These are phyloP conservation scores for Nigrospora sphaerica DNA, from an alignment of 2,329 filamentous ascomycete species.

Conservation along the genomic window DNA sequence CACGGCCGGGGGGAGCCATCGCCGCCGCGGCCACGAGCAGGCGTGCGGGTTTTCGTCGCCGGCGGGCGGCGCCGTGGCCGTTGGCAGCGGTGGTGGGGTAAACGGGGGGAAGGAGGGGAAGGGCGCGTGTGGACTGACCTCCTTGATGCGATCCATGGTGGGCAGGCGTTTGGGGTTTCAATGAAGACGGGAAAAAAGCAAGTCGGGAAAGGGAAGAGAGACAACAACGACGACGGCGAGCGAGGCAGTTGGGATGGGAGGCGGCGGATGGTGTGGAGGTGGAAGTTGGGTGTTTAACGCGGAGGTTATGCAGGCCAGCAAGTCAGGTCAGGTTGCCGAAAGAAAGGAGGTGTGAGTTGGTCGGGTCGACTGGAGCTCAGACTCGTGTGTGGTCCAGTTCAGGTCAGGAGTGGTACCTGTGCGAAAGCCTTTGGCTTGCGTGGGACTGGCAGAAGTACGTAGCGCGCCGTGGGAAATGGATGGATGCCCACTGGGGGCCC, in stretches of 20 bases:
- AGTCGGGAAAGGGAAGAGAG: slow-evolving; percentile 19
- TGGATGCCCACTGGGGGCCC: background rate
- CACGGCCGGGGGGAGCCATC: no score
- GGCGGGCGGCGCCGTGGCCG: slow-evolving; percentile 4
- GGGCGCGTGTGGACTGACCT: slow-evolving; percentile 50
- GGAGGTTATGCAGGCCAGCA: no score
- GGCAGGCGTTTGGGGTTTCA: slow-evolving; percentile 13
- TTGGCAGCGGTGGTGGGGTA: slow-evolving; percentile 23
- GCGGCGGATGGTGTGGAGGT: slow-evolving; percentile 17
- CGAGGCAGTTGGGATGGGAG: slow-evolving; percentile 10
- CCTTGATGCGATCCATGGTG: slow-evolving; percentile 84
- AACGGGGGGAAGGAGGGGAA: slow-evolving; percentile 12
- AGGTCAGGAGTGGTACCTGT: no score
- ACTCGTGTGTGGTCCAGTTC: no score
- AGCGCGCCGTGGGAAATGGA: background rate
- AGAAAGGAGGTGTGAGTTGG: no score
- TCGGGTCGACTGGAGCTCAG: no score
- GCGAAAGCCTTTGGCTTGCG: background rate
- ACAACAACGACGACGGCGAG: slow-evolving; percentile 15
- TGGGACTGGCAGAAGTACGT: slow-evolving; percentile 1
- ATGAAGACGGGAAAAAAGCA: slow-evolving; percentile 10
- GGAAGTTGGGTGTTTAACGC: background rate
- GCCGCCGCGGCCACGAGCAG: no score
- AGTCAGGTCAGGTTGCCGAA: no score
- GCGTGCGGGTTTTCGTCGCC: background rate